Conservation (phyloP, 306 rosid species). For the Cyclanthera cordifolia region DNA sequence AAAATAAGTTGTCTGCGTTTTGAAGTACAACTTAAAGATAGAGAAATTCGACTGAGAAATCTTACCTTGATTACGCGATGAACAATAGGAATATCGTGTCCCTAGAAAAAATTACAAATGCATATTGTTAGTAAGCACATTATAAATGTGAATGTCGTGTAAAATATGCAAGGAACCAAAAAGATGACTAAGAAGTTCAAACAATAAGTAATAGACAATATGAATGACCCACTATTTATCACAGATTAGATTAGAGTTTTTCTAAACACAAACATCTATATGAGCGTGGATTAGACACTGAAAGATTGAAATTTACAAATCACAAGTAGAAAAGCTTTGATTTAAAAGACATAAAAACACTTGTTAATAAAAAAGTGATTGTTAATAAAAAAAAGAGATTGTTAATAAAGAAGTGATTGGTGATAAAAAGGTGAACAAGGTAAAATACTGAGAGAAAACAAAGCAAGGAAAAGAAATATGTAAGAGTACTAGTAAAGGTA, state of each 20-base stretch:
- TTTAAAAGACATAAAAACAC: not conserved
- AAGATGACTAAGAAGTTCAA: not conserved
- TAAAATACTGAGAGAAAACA: not conserved
- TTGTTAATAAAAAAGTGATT: not conserved
- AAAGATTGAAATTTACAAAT: not conserved
- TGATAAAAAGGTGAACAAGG: not conserved
- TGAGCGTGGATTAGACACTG: not conserved
- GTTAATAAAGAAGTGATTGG: not conserved
- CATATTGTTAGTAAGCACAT: conserved; percentile 16
- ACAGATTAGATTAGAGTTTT: not conserved
- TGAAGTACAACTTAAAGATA: not conserved
- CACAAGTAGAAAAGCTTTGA: not conserved
- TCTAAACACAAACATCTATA: not conserved
- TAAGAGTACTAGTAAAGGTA: no score
- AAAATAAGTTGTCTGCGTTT: not conserved
- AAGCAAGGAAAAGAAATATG: conserved; percentile 1
- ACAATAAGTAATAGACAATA: not conserved
- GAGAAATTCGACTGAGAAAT: conserved; percentile 12
- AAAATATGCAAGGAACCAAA: not conserved
- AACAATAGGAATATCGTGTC: conserved; percentile 62
- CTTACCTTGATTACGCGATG: conserved; percentile 66
- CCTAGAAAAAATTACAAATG: conserved; percentile 31
- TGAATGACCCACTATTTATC: not conserved
- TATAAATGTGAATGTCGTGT: not conserved
- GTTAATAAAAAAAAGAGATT: no score